Conservation (phyloP, 805 yeast genomes). For the Monosporozyma aerobia region DNA sequence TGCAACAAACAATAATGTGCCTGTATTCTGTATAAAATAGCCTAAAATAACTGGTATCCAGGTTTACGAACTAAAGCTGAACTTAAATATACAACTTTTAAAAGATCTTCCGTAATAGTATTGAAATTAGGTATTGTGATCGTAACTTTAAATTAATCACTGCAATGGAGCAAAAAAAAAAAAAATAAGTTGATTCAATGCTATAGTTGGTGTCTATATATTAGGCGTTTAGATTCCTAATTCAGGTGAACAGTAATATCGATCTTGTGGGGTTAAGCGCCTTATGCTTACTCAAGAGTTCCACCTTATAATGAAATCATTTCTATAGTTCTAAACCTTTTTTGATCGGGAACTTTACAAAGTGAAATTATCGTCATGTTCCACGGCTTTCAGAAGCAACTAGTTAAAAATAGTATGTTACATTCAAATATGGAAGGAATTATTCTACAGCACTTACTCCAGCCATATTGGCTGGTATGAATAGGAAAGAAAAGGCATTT, state of each 20-base stretch:
- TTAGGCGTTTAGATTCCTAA: background rate
- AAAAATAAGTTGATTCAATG: background rate
- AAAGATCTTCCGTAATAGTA: background rate
- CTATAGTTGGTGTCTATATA: background rate
- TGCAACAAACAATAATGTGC: background rate
- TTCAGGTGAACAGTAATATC: background rate
- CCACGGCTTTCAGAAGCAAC: background rate
- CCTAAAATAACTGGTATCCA: background rate
- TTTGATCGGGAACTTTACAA: background rate
- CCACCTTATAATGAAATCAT: background rate
- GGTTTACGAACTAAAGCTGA: background rate
- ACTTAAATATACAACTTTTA: background rate
- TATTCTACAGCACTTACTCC: background rate
- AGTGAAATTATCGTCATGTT: background rate
- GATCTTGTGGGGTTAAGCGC: background rate
- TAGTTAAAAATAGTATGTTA: background rate
- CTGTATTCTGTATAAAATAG: background rate
- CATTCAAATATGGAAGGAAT: background rate
- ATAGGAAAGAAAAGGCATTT: background rate
- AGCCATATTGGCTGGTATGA: background rate
- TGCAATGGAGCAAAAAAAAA: background rate
- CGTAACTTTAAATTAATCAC: background rate
- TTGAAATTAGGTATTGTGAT: background rate
- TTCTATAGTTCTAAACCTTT: background rate
- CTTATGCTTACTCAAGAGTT: background rate